Conservation (phyloP, 2,329 filamentous ascomycete genomes). For the Alternaria sp. region DNA sequence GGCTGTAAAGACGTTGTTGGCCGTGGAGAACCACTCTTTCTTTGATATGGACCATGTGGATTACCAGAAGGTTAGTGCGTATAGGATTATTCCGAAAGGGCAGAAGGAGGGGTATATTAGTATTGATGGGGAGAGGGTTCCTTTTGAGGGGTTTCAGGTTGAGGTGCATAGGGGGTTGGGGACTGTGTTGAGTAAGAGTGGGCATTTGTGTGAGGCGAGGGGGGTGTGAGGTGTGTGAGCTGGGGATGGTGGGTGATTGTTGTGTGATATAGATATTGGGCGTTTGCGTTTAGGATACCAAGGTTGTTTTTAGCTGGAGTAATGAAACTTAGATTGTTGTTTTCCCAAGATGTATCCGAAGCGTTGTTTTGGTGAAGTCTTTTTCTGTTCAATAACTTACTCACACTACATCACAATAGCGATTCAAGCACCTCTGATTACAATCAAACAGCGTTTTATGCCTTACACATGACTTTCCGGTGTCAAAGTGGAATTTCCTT, state of each 20-base stretch:
- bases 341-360: too few relatives aligned
- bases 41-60: constrained; percentile 80
- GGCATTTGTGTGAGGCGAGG: constrained; percentile 70
- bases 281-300: neutral
- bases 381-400: too few relatives aligned
- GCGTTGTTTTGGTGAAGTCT: too few relatives aligned
- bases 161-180: constrained; percentile 85
- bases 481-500: too few relatives aligned
- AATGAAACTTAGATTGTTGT: neutral
- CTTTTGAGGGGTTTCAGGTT: constrained; percentile 88
- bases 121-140: constrained; percentile 87
- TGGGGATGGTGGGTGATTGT: neutral
- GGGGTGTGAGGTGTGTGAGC: constrained; percentile 25
- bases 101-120: constrained; percentile 77
- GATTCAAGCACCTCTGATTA: too few relatives aligned
- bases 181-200: constrained; percentile 80
- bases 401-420: too few relatives aligned
- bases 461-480: too few relatives aligned
- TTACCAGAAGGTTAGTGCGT: constrained; percentile 87
- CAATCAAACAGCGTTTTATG: too few relatives aligned
- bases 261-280: neutral
- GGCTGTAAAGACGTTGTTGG: constrained; percentile 72
- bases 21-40: constrained; percentile 74
- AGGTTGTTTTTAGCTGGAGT: neutral
- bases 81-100: constrained; percentile 78